Conservation (phyloP, 441 rosid genomes). For the Erodium texanum region DNA sequence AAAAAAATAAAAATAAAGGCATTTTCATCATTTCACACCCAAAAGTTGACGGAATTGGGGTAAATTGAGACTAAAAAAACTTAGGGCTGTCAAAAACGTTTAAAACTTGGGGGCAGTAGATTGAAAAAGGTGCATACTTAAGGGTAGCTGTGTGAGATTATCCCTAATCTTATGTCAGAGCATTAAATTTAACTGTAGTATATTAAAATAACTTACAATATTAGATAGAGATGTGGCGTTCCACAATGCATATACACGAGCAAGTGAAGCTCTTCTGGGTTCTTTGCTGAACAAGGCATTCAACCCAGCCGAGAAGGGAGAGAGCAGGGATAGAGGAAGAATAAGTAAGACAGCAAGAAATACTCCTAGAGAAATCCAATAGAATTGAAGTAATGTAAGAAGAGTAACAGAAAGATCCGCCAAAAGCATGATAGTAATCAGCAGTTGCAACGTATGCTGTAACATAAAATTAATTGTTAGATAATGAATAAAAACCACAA, state of each 20-base stretch:
- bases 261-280: slow-evolving; percentile 80
- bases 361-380: slow-evolving; percentile 85
- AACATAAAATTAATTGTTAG: slow-evolving; percentile 23
- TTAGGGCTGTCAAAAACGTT: too few species aligned
- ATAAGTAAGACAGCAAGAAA: slow-evolving; percentile 78
- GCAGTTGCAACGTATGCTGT: slow-evolving; percentile 79
- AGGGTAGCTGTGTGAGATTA: too few species aligned
- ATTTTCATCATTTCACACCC: too few species aligned
- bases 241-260: slow-evolving; percentile 88
- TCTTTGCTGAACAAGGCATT: slow-evolving; percentile 91
- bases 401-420: slow-evolving; percentile 79
- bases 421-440: slow-evolving; percentile 71
- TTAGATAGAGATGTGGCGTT: slow-evolving; percentile 76
- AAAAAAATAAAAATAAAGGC: too few species aligned
- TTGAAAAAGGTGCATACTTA: too few species aligned
- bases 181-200: background rate
- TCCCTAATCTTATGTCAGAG: background rate
- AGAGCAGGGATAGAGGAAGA: slow-evolving; percentile 82
- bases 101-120: too few species aligned
- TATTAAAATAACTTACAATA: slow-evolving; percentile 47
- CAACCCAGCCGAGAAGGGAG: slow-evolving; percentile 90
- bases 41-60: too few species aligned
- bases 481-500: slow-evolving; percentile 2
- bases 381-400: slow-evolving; percentile 55
- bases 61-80: too few species aligned